Base-by-base conservation (phyloP, 106 monocot species). In the Dendrobium officinale region DNA sequence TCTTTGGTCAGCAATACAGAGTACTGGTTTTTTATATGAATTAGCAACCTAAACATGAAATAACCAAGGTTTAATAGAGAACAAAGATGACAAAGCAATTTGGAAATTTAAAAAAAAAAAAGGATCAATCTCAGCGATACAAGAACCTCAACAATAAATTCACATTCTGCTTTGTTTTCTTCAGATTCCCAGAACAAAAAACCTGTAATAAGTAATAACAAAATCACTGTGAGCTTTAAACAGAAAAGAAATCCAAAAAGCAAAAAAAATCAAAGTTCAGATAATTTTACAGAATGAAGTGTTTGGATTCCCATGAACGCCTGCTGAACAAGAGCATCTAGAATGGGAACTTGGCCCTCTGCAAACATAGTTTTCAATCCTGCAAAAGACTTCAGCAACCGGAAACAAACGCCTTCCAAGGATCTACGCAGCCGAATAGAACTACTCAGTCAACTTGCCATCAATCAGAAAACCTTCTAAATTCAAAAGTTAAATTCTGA, bases 281-380 rank as follows among this genome's bases (percentile, higher is more conserved):
- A 45, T 43, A 20, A 77, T 88, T 88, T 93, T 93, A 99, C 99
- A 85, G 95, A 84, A 56, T 90, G 79, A 72, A 95, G 77, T 11
- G 95, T 90, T 73, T 95, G 81, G 73, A 95, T 88, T 54, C 84
- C 90, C 26, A 59, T 48, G 73, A 99, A 89, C 24, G 93, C 95
- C 75, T 90, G 91, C 70, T 90, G 86, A 75, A 90, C 83, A 43
- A 95, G 84, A 67, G 89, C 87, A 72, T 93, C 91, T 17, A 95
- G 75, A 2, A 91, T 80, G 13, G 87, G 85, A 43, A 81, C 75
- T 77, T 77, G 74, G 29, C 88, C 83, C 31, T 80, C 86, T 0
- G 81, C 49, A 33, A 84, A 82, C 89, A 99, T 83, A 29, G 79
- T 80, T 80, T 91, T 89, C 82, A 99, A 83, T 31, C 81, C 84